Percentiles rank a stretch among this genome's conserved stretches.
These are phyloP conservation scores for Lasiosphaeris hirsuta DNA, from an alignment of 495 filamentous ascomycete species.

Conservation along the genomic window DNA sequence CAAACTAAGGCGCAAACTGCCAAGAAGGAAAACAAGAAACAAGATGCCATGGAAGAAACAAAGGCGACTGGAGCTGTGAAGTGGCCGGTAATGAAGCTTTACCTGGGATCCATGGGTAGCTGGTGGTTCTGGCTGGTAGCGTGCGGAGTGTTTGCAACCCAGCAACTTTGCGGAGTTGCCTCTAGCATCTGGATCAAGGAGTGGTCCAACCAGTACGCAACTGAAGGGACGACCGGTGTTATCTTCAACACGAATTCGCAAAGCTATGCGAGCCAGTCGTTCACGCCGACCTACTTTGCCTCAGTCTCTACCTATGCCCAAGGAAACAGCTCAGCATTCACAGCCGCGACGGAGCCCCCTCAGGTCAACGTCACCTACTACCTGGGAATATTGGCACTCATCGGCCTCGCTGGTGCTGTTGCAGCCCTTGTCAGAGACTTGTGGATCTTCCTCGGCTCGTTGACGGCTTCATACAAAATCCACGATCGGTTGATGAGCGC, in stretches of 20 bases:
- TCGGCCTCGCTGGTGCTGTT: conserved; percentile 69
- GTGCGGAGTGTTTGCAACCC: conserved; percentile 65
- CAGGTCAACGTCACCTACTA: conserved; percentile 82
- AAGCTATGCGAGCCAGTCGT: conserved; percentile 26
- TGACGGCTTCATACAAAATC: conserved; percentile 82
- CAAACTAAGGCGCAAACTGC: conserved; percentile 34
- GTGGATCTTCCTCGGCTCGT: conserved; percentile 87
- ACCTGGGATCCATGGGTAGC: conserved; percentile 81
- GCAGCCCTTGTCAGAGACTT: conserved; percentile 77
- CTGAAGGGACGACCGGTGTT: conserved; percentile 27
- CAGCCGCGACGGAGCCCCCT: conserved; percentile 24
- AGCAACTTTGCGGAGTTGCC: conserved; percentile 79
- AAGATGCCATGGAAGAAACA: conserved; percentile 59
- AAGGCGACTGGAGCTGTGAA: conserved; percentile 85
- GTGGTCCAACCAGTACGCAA: conserved; percentile 65
- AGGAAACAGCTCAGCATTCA: conserved; percentile 17
- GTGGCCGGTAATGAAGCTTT: conserved; percentile 77
- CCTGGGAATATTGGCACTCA: conserved; percentile 72
- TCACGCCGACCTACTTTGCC: conserved; percentile 36
- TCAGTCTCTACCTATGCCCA: conserved; percentile 33
- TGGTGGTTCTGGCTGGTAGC: conserved; percentile 93
- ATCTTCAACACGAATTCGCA: conserved; percentile 37
- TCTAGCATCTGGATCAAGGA: conserved; percentile 92
- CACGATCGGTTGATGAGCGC: conserved; percentile 75
- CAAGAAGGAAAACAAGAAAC: conserved; percentile 47